These are phyloP conservation scores for Bruguiera sexangula DNA, from an alignment of 345 rosid species.

Conservation along the genomic window DNA sequence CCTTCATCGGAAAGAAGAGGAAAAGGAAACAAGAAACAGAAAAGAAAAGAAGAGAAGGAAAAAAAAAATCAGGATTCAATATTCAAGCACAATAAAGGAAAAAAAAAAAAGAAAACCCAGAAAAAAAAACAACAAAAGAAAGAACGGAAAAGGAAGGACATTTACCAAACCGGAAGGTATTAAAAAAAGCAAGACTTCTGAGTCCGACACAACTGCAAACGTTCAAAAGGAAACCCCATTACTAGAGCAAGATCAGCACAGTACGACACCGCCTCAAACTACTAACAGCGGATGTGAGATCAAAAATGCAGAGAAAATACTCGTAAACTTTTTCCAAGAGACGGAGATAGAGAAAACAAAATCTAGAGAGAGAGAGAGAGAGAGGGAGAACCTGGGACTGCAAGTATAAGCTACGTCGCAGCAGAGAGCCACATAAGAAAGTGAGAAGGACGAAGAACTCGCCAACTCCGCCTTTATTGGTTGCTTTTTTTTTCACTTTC, in stretches of 20 bases:
- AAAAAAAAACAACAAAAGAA: too few species aligned
- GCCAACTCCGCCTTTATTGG: not conserved
- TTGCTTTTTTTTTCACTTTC: not conserved
- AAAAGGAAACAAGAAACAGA: not conserved
- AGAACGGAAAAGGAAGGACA: not conserved
- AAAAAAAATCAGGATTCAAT: too few species aligned
- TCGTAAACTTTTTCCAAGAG: not conserved
- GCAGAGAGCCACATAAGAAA: not conserved
- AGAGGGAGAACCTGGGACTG: not conserved
- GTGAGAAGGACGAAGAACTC: not conserved
- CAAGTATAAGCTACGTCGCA: constrained; percentile 14
- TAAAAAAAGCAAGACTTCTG: not conserved
- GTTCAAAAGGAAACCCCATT: not conserved
- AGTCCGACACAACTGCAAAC: not conserved
- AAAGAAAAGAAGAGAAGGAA: not conserved
- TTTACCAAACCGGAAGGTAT: not conserved
- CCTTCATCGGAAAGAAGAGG: not conserved
- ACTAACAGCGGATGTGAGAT: not conserved
- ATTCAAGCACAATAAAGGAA: too few species aligned
- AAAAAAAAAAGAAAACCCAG: too few species aligned
- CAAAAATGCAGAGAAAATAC: not conserved
- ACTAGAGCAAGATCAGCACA: not conserved
- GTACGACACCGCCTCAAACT: too few species aligned
- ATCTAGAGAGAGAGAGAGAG: not conserved
- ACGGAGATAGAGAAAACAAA: not conserved